Percentiles rank a stretch among this genome's conserved stretches.
Conservation (phyloP, 2,329 filamentous ascomycete genomes). For the Magnaporthiopsis poae region DNA sequence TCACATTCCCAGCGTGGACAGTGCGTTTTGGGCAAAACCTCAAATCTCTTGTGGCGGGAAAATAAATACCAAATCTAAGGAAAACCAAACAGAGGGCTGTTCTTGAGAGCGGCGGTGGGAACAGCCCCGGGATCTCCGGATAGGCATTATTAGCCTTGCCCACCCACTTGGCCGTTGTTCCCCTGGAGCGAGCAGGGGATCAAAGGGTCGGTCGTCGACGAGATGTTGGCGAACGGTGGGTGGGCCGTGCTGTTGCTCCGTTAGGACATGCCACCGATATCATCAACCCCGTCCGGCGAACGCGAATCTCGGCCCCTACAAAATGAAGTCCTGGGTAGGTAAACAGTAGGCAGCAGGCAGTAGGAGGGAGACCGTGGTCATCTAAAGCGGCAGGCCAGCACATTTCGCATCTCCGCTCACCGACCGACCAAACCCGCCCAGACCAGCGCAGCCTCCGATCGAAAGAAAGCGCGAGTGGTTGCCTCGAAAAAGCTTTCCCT, state of each 20-base stretch:
- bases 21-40: too few species aligned
- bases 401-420: background rate
- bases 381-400: background rate
- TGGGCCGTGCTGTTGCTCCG: background rate
- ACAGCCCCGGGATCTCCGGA: background rate
- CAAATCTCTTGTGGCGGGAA: background rate
- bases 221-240: background rate
- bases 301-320: background rate
- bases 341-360: background rate
- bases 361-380: background rate
- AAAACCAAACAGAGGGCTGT: conserved; percentile 2
- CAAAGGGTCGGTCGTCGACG: background rate
- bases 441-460: too few species aligned
- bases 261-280: background rate
- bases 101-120: background rate
- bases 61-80: background rate
- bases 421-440: background rate
- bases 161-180: background rate
- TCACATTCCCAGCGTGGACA: too few species aligned
- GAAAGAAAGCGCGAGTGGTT: background rate
- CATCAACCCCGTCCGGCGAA: background rate
- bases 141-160: background rate
- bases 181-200: background rate
- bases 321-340: background rate
- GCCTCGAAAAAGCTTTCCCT: background rate